phyloP scores from a whole-genome alignment of 2,329 filamentous ascomycete genomes.

The Fusarium torreyae region DNA sequence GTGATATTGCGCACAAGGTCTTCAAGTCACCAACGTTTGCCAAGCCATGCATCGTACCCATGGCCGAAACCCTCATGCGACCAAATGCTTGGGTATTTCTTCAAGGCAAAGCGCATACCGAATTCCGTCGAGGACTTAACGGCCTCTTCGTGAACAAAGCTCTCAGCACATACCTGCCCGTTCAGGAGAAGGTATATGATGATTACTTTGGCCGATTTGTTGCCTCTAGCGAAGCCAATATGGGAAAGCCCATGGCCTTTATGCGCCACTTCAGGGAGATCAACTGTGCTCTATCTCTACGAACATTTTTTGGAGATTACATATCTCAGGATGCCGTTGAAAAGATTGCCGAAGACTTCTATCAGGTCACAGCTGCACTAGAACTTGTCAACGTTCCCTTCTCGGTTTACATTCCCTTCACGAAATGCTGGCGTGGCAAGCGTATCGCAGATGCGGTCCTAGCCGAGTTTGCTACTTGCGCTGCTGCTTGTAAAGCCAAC shows the following conservation, averaged over 20 bases:
- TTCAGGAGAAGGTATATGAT: conserved; percentile 80
- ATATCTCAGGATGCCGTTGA: conserved; percentile 80
- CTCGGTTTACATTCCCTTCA: conserved; percentile 79
- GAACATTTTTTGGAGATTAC: conserved; percentile 86
- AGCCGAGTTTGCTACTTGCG: conserved; percentile 78
- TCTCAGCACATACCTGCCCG: conserved; percentile 78
- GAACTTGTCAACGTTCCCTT: conserved; percentile 84
- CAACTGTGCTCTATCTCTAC: conserved; percentile 83
- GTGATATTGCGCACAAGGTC: conserved; percentile 84
- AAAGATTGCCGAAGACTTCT: conserved; percentile 84
- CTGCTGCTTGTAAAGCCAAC: conserved; percentile 78
- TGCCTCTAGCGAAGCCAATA: conserved; percentile 66
- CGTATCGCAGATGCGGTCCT: conserved; percentile 80
- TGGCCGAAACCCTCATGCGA: conserved; percentile 78
- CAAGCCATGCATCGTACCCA: conserved; percentile 84
- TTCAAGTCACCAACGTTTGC: conserved; percentile 84
- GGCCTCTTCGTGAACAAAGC: conserved; percentile 82
- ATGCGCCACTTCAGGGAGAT: conserved; percentile 83
- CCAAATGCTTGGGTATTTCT: conserved; percentile 85
- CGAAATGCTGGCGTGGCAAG: conserved; percentile 83
- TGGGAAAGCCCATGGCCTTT: conserved; percentile 73
- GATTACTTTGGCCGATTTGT: conserved; percentile 80
- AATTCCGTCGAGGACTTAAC: conserved; percentile 83
- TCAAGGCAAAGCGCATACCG: conserved; percentile 81
- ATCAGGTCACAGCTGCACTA: conserved; percentile 81